A percentile compares a stretch with the other conserved stretches of the same genome.
phyloP scores from a whole-genome alignment of 148 eudicot genomes.

The Salicornia ramosissima region DNA sequence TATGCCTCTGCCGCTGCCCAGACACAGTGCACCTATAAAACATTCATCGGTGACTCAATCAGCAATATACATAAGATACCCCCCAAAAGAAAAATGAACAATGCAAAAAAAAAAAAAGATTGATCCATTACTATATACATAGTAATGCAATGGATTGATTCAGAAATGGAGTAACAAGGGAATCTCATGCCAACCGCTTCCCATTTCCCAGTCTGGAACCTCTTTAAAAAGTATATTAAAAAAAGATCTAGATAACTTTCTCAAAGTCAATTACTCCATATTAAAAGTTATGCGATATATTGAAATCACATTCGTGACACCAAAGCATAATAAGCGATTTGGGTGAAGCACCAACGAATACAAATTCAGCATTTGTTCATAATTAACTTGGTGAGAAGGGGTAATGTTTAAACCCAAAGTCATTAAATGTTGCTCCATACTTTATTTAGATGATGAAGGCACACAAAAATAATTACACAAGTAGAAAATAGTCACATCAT shows the following conservation, averaged over 20 bases:
- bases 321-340: background rate
- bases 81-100: background rate
- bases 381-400: background rate
- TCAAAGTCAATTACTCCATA: background rate
- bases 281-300: background rate
- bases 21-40: conserved; percentile 85
- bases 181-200: background rate
- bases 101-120: background rate
- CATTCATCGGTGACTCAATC: background rate
- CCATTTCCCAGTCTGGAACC: too few species aligned
- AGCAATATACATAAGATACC: background rate
- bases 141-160: background rate
- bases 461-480: background rate
- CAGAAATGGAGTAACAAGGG: background rate
- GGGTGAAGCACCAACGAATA: background rate
- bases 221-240: background rate
- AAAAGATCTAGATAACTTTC: background rate
- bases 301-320: background rate
- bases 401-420: background rate
- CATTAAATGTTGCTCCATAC: background rate
- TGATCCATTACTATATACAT: background rate
- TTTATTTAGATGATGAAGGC: background rate
- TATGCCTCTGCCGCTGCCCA: conserved; percentile 99
- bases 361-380: background rate
- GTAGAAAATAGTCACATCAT: background rate